A percentile compares a stretch with the other conserved stretches of the same genome.
These are phyloP conservation scores for Cokeromyces recurvatus DNA, from an alignment of 371 early-diverging fungal genomes.

Conservation along the genomic window DNA sequence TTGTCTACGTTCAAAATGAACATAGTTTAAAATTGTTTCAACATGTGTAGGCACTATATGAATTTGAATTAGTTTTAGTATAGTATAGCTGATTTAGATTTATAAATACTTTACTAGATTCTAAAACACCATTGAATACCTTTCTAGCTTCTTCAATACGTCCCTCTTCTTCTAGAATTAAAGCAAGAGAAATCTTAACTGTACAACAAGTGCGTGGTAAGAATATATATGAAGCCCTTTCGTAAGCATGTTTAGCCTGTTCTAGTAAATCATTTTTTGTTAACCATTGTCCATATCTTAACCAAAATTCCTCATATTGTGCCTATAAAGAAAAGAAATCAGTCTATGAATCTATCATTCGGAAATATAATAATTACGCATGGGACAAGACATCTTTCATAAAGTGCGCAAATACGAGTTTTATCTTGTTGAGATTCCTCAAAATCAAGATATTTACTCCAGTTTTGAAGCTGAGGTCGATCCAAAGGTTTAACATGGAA, in stretches of 20 bases:
- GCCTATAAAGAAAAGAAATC: constrained; percentile 31
- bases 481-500: constrained; percentile 76
- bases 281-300: constrained; percentile 53
- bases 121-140: constrained; percentile 40
- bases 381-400: constrained; percentile 69
- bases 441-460: constrained; percentile 68
- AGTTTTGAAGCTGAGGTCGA: constrained; percentile 57
- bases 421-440: constrained; percentile 54
- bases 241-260: constrained; percentile 38
- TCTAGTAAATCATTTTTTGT: constrained; percentile 15
- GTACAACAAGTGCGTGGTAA: constrained; percentile 30
- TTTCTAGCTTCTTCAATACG: constrained; percentile 40
- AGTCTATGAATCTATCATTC: too few species aligned
- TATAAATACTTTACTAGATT: constrained; percentile 26
- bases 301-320: constrained; percentile 67
- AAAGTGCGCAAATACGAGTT: constrained; percentile 52
- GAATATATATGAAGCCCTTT: constrained; percentile 23
- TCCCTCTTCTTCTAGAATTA: constrained; percentile 54
- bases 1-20: constrained; percentile 54
- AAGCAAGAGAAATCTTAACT: constrained; percentile 46
- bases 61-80: neutral
- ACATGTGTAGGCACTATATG: constrained; percentile 51
- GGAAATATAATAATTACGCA: constrained; percentile 43
- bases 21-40: constrained; percentile 47
- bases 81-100: neutral